Evolutionary conservation across 108 stramenopile genomes (phyloP).

Genomic region (Seminavis robusta): DNA sequence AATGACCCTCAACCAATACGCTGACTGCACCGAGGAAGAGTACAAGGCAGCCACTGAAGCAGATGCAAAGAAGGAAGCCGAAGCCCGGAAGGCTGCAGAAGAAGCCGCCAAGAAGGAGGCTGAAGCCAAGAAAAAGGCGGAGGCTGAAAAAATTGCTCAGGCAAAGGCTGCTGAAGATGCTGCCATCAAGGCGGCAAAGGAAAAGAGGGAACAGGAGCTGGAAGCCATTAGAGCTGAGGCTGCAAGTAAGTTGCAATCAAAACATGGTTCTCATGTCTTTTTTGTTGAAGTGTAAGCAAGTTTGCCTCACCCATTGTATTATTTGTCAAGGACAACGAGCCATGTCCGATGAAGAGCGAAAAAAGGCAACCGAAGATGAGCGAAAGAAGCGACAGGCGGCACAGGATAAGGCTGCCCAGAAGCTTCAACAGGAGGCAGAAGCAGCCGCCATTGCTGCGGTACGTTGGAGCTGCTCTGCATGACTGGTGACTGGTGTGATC

Average conservation of each 20-base stretch:
- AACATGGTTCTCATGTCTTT: no score
- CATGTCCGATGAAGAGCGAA: conserved; percentile 29
- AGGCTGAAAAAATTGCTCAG: conserved; percentile 10
- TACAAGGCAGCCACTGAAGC: conserved; percentile 41
- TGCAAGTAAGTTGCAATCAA: no score
- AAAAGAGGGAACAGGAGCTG: conserved; percentile 9
- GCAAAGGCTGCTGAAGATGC: conserved; percentile 3
- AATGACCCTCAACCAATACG: conserved; percentile 75
- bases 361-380: conserved; percentile 33
- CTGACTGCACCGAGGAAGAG: conserved; percentile 76
- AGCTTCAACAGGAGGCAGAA: conserved; percentile 41
- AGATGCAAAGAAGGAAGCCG: conserved; percentile 17
- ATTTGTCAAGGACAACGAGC: no score
- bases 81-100: conserved; percentile 6
- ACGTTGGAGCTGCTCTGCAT: conserved; percentile 4
- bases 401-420: conserved; percentile 44
- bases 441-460: conserved; percentile 62
- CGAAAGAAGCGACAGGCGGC: conserved; percentile 19
- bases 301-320: no score
- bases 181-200: conserved; percentile 14
- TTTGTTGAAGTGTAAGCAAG: no score
- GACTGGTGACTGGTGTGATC: background rate
- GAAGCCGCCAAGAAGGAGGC: conserved; percentile 17
- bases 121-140: conserved; percentile 14
- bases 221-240: no score